phyloP scores from a whole-genome alignment of 1,284 basidiomycete species.

The Thelephora terrestris region DNA sequence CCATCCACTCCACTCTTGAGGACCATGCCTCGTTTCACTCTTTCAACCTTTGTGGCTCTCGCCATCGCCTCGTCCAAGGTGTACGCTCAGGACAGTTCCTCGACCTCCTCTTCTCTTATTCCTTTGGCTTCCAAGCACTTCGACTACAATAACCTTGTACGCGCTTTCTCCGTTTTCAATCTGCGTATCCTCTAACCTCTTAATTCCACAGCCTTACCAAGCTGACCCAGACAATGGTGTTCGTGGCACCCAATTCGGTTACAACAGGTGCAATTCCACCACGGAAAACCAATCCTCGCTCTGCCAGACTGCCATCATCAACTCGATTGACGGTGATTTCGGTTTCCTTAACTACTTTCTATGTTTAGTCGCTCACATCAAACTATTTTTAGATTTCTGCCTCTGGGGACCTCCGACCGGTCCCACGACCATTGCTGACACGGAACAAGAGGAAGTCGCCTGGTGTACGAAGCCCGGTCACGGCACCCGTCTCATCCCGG shows the following conservation, averaged over 20 bases:
- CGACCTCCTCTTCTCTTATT: conserved; percentile 20
- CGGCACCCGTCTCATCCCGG: conserved; percentile 56
- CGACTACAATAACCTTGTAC: conserved; percentile 37
- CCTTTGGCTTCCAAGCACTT: conserved; percentile 46
- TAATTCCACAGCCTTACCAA: conserved; percentile 38
- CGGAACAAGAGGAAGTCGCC: conserved; percentile 59
- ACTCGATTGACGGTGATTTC: conserved; percentile 37
- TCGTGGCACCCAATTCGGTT: conserved; percentile 52
- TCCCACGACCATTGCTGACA: conserved; percentile 46
- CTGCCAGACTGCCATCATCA: conserved; percentile 55
- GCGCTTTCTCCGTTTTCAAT: conserved; percentile 10
- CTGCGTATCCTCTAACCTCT: background rate
- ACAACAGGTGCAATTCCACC: conserved; percentile 63
- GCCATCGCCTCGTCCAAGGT: conserved; percentile 24
- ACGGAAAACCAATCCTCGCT: conserved; percentile 48
- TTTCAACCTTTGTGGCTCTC: conserved; percentile 31
- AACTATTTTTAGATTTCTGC: conserved; percentile 41
- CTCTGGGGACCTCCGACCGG: conserved; percentile 43
- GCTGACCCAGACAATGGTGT: conserved; percentile 37
- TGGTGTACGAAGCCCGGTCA: conserved; percentile 65
- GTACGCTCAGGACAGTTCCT: conserved; percentile 23
- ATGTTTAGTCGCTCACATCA: conserved; percentile 9
- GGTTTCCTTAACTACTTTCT: conserved; percentile 6
- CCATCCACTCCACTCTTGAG: background rate
- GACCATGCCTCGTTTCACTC: conserved; percentile 34